Base-by-base conservation (phyloP, 306 rosid species). In the Hippophae tibetana region DNA sequence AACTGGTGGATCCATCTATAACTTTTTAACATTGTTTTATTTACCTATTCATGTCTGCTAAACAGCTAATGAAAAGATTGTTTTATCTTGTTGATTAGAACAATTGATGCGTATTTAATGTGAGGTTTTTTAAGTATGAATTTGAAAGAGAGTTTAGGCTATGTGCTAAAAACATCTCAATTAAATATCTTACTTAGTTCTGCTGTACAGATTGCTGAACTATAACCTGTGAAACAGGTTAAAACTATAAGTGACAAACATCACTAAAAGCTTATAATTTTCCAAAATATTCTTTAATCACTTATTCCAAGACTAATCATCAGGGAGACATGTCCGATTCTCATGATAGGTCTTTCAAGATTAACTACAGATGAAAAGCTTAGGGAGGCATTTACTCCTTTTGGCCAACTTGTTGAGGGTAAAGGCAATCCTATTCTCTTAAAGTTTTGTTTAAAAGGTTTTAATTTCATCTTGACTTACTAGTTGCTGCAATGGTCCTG, bases 341-440 rank as follows among this genome's bases (percentile, higher is more conserved):
- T 44, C 52, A 42, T 71, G 55, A 65, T 77, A 87, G 98, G 98
- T 55, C 96, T 90, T 61, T 90, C 96, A 10, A 79, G 96, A 74
- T 43, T 77, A 65, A 90, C 92, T 13, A 81, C 92, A 18, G 92
- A 92, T 50, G 86, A 85, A 61, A 92, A 87, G 61, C 92, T 92
- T 13, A 69, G 55, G 5, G 87, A 92, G 72, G 80, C 96, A 23
- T 92, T 92, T 79, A 38, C 86, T 72, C 70, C 96, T 23, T 87
- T 87, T 55, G 98, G 98, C 23, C 83, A 82, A 73, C 72, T 87
- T 50, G 14, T 65, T 6, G 89, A 85, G 63, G 89, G 96, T 87
- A 45, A 58, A 64, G 10, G 3, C 9, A 11, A 65, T 61, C 51
- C 9, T 54, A 70, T 56, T 7, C 25, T 56, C 44, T 45, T 47